Evolutionary conservation across 805 yeast species (phyloP), one percentile per base, ranked within the genome.

Genomic region (Yarrowia divulgata): DNA sequence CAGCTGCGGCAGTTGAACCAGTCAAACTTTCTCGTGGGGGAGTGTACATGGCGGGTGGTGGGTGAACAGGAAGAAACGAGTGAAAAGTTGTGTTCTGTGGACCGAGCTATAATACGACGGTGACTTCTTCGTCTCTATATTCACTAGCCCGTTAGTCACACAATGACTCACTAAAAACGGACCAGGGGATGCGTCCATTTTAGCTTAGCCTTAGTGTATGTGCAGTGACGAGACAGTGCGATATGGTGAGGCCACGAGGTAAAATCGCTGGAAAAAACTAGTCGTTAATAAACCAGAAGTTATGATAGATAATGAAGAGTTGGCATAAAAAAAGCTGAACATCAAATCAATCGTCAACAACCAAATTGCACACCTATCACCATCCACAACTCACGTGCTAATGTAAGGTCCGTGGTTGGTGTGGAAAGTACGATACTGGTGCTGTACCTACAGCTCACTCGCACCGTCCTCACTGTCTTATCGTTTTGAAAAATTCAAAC

Each of bases 341-440:
- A 23, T 23, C 29, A 23, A 23, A 23, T 2, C 29, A 4, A 23
- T 23, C 4, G 29, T 23, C 29, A 23, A 2, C 29, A 23, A 2
- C 29, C 29, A 23, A 4, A 23, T 23, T 4, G 29, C 29, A 23
- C 29, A 23, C 4, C 29, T 2, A 23, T 23, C 29, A 4, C 29
- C 29, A 23, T 4, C 29, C 32, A n/a, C 23, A 16, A n/a, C 63
- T 40, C 40, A 42, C 42, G 63, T 57, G 1, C 23, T 23, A 23
- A 40, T 57, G 63, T 57, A 57, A 57, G 63, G 48, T 57, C 63
- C 63, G 48, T 57, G 63, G 63, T 48, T 37, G 63, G 37, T 34
- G 29, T 23, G 29, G 29, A 23, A 23, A 23, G n/a, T n/a, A n/a
- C n/a, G n/a, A n/a, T n/a, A n/a, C n/a, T 23, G 3, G 29, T 23